These are phyloP conservation scores for Monilinia polystroma DNA, from an alignment of 2,329 filamentous ascomycete genomes.

Conservation along the genomic window DNA sequence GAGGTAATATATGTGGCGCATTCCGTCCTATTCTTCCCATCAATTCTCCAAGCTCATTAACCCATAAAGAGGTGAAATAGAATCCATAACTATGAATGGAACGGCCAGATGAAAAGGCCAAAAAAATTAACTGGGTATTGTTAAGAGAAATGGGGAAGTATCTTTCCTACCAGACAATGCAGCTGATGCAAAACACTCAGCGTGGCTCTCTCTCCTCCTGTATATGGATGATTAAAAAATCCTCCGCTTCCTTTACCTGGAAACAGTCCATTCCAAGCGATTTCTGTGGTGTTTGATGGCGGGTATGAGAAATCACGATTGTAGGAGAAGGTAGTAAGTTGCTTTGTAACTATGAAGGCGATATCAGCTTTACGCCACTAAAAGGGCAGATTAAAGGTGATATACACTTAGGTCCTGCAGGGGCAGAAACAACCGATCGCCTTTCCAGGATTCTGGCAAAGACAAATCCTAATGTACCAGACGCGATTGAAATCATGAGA, in stretches of 20 bases:
- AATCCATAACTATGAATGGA: neutral
- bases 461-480: neutral
- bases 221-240: slow-evolving; percentile 12
- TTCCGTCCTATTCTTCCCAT: neutral
- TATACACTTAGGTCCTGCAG: neutral
- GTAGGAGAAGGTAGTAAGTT: neutral
- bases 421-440: neutral
- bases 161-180: slow-evolving; percentile 7
- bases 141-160: neutral
- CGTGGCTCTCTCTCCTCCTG: neutral
- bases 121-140: neutral
- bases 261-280: slow-evolving; percentile 13
- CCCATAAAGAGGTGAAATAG: too few relatives aligned
- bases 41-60: neutral
- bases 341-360: neutral
- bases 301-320: slow-evolving; percentile 15
- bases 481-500: neutral
- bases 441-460: neutral
- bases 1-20: slow-evolving; percentile 9
- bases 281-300: slow-evolving; percentile 1
- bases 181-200: slow-evolving; percentile 17
- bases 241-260: neutral
- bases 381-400: too few relatives aligned
- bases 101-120: neutral
- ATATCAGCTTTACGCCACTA: neutral